Evolutionary conservation across 2,329 filamentous ascomycete genomes (phyloP).

Genomic region (Ceratocystis eucalypticola): DNA sequence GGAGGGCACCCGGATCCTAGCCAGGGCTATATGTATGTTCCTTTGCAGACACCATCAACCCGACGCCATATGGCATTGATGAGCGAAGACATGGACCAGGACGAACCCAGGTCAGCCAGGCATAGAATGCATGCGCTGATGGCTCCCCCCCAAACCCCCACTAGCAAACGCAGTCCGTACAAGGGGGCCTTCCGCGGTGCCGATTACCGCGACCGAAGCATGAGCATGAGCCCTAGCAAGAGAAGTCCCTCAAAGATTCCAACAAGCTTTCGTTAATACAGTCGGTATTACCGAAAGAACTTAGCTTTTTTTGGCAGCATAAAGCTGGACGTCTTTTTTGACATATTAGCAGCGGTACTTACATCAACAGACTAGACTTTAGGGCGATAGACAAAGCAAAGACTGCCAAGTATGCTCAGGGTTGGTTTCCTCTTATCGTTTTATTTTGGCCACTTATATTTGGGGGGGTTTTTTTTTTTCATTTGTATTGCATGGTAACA

Average conservation of each 20-base stretch:
- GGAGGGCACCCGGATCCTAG: slow-evolving; percentile 18
- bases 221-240: slow-evolving; percentile 18
- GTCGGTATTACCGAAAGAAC: neutral
- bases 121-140: slow-evolving; percentile 16
- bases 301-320: neutral
- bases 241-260: slow-evolving; percentile 13
- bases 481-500: neutral
- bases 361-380: too few species aligned
- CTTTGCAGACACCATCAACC: slow-evolving; percentile 29
- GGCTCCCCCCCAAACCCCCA: slow-evolving; percentile 13
- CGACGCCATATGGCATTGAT: slow-evolving; percentile 24
- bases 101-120: slow-evolving; percentile 15
- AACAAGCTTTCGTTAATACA: slow-evolving; percentile 2
- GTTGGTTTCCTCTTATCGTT: too few species aligned
- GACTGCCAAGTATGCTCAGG: too few species aligned
- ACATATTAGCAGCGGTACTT: too few species aligned
- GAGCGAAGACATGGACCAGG: slow-evolving; percentile 9
- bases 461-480: neutral
- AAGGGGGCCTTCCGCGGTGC: slow-evolving; percentile 11
- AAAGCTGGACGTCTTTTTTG: too few species aligned
- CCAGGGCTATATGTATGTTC: slow-evolving; percentile 33
- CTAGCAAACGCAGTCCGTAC: slow-evolving; percentile 8
- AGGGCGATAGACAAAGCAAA: too few species aligned
- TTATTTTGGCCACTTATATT: neutral
- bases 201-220: slow-evolving; percentile 15